These are phyloP conservation scores for Cyclostephanos invisitatus DNA, from an alignment of 108 stramenopile species.

Conservation along the genomic window DNA sequence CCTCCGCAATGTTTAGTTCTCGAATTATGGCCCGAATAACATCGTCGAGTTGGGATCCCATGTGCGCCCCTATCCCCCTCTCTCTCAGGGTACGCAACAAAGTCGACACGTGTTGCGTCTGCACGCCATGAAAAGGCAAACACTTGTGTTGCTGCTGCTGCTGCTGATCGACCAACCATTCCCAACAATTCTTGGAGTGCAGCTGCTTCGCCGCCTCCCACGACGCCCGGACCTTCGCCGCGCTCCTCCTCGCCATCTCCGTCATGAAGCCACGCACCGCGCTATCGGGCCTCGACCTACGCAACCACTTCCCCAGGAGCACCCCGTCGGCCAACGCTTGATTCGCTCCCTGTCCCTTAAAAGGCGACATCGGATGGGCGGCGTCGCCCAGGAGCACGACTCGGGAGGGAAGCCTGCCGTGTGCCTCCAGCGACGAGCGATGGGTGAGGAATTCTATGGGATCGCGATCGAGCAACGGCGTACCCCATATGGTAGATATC, in stretches of 20 bases:
- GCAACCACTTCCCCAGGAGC: conserved; percentile 67
- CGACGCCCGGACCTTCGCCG: conserved; percentile 70
- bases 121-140: conserved; percentile 62
- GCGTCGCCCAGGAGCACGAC: conserved; percentile 88
- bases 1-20: conserved; percentile 43
- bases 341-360: conserved; percentile 96
- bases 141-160: conserved; percentile 11
- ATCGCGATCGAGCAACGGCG: conserved; percentile 76
- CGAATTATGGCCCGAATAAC: conserved; percentile 44
- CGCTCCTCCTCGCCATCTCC: conserved; percentile 71
- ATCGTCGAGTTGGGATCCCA: conserved; percentile 50
- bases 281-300: conserved; percentile 53
- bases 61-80: conserved; percentile 50
- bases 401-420: conserved; percentile 43
- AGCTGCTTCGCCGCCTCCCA: conserved; percentile 63
- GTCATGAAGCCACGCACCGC: conserved; percentile 70
- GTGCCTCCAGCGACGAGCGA: conserved; percentile 27
- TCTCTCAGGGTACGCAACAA: conserved; percentile 51
- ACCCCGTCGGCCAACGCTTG: conserved; percentile 89
- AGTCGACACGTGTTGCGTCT: conserved; percentile 20
- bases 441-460: conserved; percentile 54
- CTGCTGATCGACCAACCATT: conserved; percentile 30
- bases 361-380: conserved; percentile 86
- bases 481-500: conserved; percentile 74
- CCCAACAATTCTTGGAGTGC: conserved; percentile 58